A percentile compares a stretch with the other conserved stretches of the same genome.
Conservation (phyloP, 345 rosid genomes). For the Microthlaspi erraticum region DNA sequence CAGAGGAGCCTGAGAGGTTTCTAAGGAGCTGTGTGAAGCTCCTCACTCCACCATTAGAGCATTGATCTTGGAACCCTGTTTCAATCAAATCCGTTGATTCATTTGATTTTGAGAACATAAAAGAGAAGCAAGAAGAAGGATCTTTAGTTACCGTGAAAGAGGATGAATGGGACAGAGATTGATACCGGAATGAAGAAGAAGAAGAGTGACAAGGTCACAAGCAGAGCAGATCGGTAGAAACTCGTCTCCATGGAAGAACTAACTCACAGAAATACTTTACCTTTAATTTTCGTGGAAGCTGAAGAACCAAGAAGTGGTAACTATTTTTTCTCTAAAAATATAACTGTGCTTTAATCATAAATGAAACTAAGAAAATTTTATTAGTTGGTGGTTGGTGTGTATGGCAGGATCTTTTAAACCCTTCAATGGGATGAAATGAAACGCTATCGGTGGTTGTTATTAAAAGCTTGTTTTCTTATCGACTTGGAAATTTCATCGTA, state of each 20-base stretch:
- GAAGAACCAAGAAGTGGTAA: background rate
- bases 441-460: no score
- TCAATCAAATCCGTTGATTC: background rate
- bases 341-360: no score
- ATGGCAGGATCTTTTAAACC: no score
- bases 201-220: constrained; percentile 45
- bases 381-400: no score
- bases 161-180: constrained; percentile 66
- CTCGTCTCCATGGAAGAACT: constrained; percentile 26
- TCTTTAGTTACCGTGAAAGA: constrained; percentile 59
- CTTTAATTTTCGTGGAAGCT: background rate
- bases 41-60: constrained; percentile 55
- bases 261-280: background rate
- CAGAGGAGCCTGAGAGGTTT: constrained; percentile 65
- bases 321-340: no score
- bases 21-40: constrained; percentile 65
- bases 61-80: constrained; percentile 76
- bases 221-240: constrained; percentile 8
- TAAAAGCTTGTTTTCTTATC: no score
- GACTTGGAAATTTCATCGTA: no score
- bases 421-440: no score
- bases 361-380: no score
- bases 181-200: constrained; percentile 48
- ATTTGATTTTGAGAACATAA: background rate
- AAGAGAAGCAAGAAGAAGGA: background rate